Evolutionary conservation across 305 asterid species (phyloP).

Genomic region (Coffea humblotiana): DNA sequence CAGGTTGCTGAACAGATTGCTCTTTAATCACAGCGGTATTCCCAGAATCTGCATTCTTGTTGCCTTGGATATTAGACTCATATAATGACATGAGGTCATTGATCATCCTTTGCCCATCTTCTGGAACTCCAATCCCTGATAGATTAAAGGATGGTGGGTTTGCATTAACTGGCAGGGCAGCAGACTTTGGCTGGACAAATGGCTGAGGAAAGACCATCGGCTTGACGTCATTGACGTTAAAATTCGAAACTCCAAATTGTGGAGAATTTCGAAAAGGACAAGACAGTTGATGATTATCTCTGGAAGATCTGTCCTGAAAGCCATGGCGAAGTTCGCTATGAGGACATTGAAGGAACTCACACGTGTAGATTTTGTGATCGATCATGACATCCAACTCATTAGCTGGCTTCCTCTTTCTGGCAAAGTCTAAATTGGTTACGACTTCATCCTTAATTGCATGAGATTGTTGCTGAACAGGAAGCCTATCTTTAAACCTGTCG

Average conservation of each 20-base stretch:
- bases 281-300: conserved; percentile 74
- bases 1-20: conserved; percentile 30
- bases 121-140: conserved; percentile 68
- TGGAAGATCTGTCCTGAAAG: conserved; percentile 51
- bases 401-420: conserved; percentile 56
- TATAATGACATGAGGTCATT: conserved; percentile 70
- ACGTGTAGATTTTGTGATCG: conserved; percentile 62
- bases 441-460: conserved; percentile 47
- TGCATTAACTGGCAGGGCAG: conserved; percentile 24
- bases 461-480: conserved; percentile 38
- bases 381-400: conserved; percentile 36
- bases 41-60: conserved; percentile 31
- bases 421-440: conserved; percentile 46
- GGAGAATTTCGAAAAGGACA: conserved; percentile 52
- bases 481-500: conserved; percentile 36
- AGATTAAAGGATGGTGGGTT: conserved; percentile 44
- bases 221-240: conserved; percentile 44
- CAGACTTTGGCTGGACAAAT: conserved; percentile 39
- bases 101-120: conserved; percentile 74
- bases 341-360: conserved; percentile 71
- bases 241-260: conserved; percentile 42
- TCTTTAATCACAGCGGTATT: conserved; percentile 32
- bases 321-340: conserved; percentile 56
- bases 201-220: conserved; percentile 46
- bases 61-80: conserved; percentile 51